A percentile compares a stretch with the other conserved stretches of the same genome.
phyloP scores from a whole-genome alignment of 2,329 filamentous ascomycete genomes.

The Cordyceps militaris region DNA sequence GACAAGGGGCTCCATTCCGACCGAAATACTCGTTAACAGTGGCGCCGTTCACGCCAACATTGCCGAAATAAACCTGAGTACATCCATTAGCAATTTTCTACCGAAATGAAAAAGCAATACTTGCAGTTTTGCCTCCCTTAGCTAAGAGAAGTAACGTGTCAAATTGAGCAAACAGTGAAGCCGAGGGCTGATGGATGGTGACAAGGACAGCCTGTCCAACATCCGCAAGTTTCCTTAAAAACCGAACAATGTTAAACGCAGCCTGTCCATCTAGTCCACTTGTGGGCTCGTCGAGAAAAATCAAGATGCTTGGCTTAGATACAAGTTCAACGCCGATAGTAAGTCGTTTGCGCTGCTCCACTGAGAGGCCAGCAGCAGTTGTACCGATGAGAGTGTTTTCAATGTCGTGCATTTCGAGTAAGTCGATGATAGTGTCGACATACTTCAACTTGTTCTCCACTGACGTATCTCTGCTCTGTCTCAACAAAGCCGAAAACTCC shows the following conservation, averaged over 20 bases:
- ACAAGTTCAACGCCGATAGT: conserved; percentile 69
- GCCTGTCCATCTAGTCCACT: conserved; percentile 53
- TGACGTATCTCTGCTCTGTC: conserved; percentile 43
- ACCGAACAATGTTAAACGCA: conserved; percentile 70
- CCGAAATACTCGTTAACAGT: background rate
- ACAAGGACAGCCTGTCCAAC: conserved; percentile 83
- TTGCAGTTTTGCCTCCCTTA: background rate
- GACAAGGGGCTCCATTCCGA: background rate
- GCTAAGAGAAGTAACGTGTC: conserved; percentile 52
- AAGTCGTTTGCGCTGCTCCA: conserved; percentile 53
- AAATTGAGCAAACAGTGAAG: conserved; percentile 80
- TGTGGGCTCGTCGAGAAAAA: conserved; percentile 52
- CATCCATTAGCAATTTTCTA: too few relatives aligned
- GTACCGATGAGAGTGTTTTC: background rate
- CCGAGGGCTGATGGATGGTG: conserved; percentile 87
- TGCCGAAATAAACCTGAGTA: background rate
- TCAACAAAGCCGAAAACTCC: conserved; percentile 44
- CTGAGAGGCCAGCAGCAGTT: conserved; percentile 22
- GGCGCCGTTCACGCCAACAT: background rate
- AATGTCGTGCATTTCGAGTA: background rate
- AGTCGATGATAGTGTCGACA: background rate
- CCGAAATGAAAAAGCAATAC: too few relatives aligned
- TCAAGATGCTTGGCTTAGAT: background rate
- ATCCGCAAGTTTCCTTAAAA: conserved; percentile 68
- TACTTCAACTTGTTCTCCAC: background rate